Conservation (phyloP, 805 yeast species). For the Candida sanyiensis region DNA sequence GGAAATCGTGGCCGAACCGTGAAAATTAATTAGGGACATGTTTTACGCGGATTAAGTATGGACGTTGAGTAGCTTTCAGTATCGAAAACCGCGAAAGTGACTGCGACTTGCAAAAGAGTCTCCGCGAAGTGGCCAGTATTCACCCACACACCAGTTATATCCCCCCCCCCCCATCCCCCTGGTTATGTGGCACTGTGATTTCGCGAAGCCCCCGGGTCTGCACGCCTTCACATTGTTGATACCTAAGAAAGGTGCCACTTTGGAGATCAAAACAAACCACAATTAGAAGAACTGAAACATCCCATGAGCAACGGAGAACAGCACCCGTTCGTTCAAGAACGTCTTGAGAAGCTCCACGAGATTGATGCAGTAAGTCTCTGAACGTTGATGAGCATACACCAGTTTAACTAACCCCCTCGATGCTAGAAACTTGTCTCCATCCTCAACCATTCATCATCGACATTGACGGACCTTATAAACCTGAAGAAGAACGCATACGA, state of each 20-base stretch:
- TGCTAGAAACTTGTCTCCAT: conserved; percentile 46
- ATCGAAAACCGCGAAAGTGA: conserved; percentile 19
- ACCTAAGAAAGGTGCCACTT: neutral
- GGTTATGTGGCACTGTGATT: no score
- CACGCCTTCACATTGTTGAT: no score
- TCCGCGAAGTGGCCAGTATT: neutral
- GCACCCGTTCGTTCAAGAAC: conserved; percentile 38
- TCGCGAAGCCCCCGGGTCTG: no score
- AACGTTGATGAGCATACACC: neutral
- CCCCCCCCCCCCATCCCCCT: no score
- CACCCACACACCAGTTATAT: conserved; percentile 10
- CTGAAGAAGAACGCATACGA: conserved; percentile 28
- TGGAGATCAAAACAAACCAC: neutral
- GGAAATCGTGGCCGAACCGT: conserved; percentile 10
- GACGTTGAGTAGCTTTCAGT: conserved; percentile 18
- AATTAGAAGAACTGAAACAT: conserved; percentile 8
- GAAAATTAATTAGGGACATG: conserved; percentile 20
- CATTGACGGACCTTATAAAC: conserved; percentile 37
- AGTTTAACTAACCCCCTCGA: neutral
- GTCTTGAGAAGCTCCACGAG: conserved; percentile 46
- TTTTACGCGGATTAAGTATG: conserved; percentile 23
- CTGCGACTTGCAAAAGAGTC: conserved; percentile 8
- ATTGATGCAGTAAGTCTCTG: conserved; percentile 36
- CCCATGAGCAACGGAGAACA: conserved; percentile 18
- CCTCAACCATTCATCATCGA: conserved; percentile 42